Evolutionary conservation across 192 early-diverging fungal genomes (phyloP).

Genomic region (Backusella circina): DNA sequence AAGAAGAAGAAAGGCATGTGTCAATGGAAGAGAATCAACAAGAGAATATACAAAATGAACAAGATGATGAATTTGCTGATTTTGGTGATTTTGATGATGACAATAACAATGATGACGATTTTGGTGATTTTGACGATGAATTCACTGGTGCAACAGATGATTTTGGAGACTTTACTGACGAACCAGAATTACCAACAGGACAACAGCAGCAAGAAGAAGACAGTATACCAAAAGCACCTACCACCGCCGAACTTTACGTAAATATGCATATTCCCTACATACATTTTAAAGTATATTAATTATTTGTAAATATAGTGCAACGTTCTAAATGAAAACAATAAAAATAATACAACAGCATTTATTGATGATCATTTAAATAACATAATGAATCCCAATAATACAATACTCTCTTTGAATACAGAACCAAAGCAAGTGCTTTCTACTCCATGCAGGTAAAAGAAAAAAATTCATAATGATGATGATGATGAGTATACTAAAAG

Average conservation of each 20-base stretch:
- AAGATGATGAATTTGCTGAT: not conserved
- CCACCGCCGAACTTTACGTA: slow-evolving; percentile 8
- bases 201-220: not conserved
- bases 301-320: not conserved
- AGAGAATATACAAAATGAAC: not conserved
- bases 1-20: not conserved
- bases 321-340: not conserved
- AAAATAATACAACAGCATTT: not conserved
- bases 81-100: slow-evolving; percentile 1
- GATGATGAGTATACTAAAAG: slow-evolving; percentile 7
- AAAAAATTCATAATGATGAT: too few relatives aligned
- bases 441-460: slow-evolving; percentile 26
- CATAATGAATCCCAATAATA: not conserved
- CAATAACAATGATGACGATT: not conserved
- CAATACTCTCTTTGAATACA: not conserved
- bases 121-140: slow-evolving; percentile 1
- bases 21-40: not conserved
- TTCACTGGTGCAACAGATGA: slow-evolving; percentile 12
- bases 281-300: not conserved
- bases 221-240: not conserved
- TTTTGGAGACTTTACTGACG: slow-evolving; percentile 36
- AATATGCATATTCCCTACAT: not conserved
- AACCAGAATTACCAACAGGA: not conserved
- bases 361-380: not conserved
- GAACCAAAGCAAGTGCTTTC: slow-evolving; percentile 9